phyloP scores from a whole-genome alignment of 257 asterid species.

The Marsdenia floribunda region DNA sequence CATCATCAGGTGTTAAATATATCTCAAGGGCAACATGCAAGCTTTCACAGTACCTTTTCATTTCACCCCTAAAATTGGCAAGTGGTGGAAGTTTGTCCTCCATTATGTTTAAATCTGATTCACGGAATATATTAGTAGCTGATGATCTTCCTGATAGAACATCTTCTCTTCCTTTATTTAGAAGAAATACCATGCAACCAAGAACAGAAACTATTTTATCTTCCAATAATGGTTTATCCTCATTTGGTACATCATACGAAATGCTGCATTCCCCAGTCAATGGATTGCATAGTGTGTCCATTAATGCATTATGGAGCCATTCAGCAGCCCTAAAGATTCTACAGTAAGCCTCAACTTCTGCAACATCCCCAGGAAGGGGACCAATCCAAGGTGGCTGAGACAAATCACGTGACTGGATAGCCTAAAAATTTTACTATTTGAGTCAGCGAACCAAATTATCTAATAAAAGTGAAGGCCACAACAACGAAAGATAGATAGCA shows the following conservation, averaged over 20 bases:
- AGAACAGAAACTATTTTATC: conserved; percentile 89
- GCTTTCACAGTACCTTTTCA: conserved; percentile 97
- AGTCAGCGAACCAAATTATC: conserved; percentile 18
- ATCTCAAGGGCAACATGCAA: conserved; percentile 84
- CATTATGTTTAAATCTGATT: conserved; percentile 42
- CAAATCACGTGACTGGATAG: conserved; percentile 43
- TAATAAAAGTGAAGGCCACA: not conserved
- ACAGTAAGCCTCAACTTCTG: conserved; percentile 97
- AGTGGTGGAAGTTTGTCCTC: conserved; percentile 80
- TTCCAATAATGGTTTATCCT: conserved; percentile 74
- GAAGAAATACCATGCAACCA: conserved; percentile 94
- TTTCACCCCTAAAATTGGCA: conserved; percentile 83
- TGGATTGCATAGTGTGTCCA: conserved; percentile 91
- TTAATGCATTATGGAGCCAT: conserved; percentile 71
- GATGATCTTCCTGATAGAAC: conserved; percentile 80
- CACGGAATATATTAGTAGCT: conserved; percentile 50
- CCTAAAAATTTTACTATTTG: conserved; percentile 36
- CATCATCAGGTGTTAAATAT: conserved; percentile 72
- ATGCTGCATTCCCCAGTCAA: conserved; percentile 87
- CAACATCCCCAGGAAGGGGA: conserved; percentile 94
- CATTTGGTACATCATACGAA: conserved; percentile 72
- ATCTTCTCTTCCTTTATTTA: conserved; percentile 89
- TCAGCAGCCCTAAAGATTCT: conserved; percentile 94
- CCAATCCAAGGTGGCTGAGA: conserved; percentile 69
- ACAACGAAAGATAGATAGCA: not conserved